Conservation (phyloP, 2,329 filamentous ascomycete genomes). For the Verticillium zaregamsianum region DNA sequence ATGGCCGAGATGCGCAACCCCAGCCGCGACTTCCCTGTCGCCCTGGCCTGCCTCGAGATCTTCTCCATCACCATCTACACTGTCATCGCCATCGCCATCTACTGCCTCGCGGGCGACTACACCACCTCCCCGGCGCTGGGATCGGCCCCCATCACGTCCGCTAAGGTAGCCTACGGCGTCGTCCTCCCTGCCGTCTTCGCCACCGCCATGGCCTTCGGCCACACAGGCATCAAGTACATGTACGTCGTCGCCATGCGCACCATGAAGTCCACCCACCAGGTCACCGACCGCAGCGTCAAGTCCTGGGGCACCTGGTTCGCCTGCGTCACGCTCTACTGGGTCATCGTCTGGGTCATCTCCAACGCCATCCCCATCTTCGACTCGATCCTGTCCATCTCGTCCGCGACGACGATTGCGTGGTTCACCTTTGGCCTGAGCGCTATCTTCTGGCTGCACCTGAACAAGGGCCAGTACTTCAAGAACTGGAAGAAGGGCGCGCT, state of each 20-base stretch:
- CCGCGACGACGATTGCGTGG: constrained; percentile 30
- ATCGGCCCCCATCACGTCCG: constrained; percentile 23
- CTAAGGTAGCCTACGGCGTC: constrained; percentile 28
- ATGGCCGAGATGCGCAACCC: constrained; percentile 30
- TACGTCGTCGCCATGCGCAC: constrained; percentile 28
- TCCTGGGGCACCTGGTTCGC: constrained; percentile 30
- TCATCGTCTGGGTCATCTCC: constrained; percentile 27
- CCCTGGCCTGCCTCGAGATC: constrained; percentile 23
- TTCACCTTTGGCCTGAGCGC: constrained; percentile 28
- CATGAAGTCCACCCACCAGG: constrained; percentile 25
- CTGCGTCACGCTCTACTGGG: constrained; percentile 27
- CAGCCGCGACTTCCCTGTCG: constrained; percentile 24
- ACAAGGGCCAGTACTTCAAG: constrained; percentile 25
- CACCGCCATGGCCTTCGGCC: constrained; percentile 26
- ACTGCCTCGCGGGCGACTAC: constrained; percentile 26
- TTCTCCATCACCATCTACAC: constrained; percentile 28
- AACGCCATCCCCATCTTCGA: constrained; percentile 33
- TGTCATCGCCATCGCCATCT: constrained; percentile 25
- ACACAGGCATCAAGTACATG: constrained; percentile 28
- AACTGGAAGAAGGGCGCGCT: constrained; percentile 22
- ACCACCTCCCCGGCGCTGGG: constrained; percentile 28
- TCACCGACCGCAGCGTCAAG: constrained; percentile 26
- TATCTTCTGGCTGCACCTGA: constrained; percentile 31
- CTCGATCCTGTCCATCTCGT: constrained; percentile 30
- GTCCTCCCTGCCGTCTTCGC: constrained; percentile 24